A percentile compares a stretch with the other conserved stretches of the same genome.
Evolutionary conservation across 1,284 basidiomycete species (phyloP).

Genomic region (Ustilago tritici): DNA sequence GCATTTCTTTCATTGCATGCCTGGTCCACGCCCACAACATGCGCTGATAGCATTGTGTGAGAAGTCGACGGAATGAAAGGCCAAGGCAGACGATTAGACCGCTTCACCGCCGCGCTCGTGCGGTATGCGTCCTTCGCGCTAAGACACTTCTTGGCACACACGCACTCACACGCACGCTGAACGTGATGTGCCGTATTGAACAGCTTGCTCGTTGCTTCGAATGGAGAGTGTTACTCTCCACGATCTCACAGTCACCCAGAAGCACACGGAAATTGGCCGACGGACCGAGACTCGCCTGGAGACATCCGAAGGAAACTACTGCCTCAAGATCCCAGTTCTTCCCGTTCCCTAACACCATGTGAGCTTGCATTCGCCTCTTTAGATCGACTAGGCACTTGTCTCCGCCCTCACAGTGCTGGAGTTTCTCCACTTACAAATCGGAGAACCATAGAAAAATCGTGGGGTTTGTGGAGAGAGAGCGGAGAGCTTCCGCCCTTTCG

Average conservation of each 20-base stretch:
- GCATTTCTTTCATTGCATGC: neutral
- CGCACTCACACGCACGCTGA: neutral
- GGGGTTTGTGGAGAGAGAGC: conserved; percentile 2
- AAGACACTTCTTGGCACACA: conserved; percentile 29
- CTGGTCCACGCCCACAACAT: neutral
- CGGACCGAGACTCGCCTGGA: neutral
- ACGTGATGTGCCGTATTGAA: conserved; percentile 1
- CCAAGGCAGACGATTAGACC: conserved; percentile 5
- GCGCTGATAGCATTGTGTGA: neutral
- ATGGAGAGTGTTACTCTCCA: conserved; percentile 10
- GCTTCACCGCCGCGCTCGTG: conserved; percentile 1
- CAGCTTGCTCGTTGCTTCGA: neutral
- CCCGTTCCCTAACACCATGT: neutral
- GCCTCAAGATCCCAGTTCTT: neutral
- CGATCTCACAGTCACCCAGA: conserved; percentile 5
- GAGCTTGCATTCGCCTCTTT: neutral
- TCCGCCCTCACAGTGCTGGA: neutral
- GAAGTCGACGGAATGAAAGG: conserved; percentile 2
- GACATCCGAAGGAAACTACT: conserved; percentile 5
- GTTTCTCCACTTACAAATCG: neutral
- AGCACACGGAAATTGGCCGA: conserved; percentile 12
- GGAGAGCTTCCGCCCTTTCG: conserved; percentile 3
- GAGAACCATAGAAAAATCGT: neutral
- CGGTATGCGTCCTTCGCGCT: conserved; percentile 20
- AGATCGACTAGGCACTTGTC: neutral